Percentiles rank a stretch among this genome's conserved stretches.
phyloP scores from a whole-genome alignment of 805 yeast species.

The Ogataea nitratoaversa region DNA sequence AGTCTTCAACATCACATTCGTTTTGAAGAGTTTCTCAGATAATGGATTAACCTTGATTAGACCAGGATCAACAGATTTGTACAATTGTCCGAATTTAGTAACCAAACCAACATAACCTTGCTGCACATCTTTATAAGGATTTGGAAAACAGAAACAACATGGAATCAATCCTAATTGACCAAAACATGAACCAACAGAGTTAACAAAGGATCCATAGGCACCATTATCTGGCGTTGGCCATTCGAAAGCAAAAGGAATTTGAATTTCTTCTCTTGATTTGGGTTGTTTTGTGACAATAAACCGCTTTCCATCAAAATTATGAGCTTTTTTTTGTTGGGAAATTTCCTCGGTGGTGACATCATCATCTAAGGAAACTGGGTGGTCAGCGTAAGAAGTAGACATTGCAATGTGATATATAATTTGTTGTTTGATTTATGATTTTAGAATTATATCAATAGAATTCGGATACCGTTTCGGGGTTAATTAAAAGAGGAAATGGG shows the following conservation, averaged over 20 bases:
- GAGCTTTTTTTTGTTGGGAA: neutral
- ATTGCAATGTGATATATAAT: neutral
- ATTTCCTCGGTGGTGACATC: neutral
- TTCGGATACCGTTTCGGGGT: too few species aligned
- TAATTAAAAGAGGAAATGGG: too few species aligned
- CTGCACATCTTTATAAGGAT: conserved; percentile 55
- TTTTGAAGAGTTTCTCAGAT: conserved; percentile 49
- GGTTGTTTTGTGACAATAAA: conserved; percentile 19
- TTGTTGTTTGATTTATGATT: too few species aligned
- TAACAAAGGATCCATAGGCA: conserved; percentile 35
- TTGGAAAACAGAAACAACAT: conserved; percentile 47
- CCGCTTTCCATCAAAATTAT: neutral
- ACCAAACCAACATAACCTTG: conserved; percentile 70
- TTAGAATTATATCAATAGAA: too few species aligned
- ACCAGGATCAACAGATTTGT: conserved; percentile 67
- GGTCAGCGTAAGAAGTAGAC: neutral
- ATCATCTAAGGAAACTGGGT: neutral
- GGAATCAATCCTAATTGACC: conserved; percentile 57
- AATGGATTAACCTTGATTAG: conserved; percentile 60
- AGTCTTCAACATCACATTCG: conserved; percentile 54
- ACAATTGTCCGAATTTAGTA: conserved; percentile 61
- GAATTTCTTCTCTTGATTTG: conserved; percentile 19
- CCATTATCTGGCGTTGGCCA: conserved; percentile 33
- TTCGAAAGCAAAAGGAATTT: conserved; percentile 27
- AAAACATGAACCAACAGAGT: conserved; percentile 39